These are phyloP conservation scores for Solanum chiquidenum DNA, from an alignment of 257 asterid genomes.

Conservation along the genomic window DNA sequence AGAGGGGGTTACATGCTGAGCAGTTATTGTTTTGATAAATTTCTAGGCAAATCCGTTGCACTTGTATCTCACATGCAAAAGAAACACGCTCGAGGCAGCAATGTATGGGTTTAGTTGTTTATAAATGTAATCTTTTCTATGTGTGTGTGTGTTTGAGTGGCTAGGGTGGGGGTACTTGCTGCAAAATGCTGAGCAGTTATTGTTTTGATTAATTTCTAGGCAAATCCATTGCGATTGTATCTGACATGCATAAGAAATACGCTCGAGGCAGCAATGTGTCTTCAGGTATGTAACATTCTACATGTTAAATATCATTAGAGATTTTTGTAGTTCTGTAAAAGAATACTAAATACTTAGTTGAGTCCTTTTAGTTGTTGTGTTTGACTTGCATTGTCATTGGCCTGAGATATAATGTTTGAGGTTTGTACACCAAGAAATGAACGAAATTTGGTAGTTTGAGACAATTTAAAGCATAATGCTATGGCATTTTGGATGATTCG, in stretches of 20 bases:
- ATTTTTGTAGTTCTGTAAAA: neutral
- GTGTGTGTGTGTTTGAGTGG: neutral
- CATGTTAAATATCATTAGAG: neutral
- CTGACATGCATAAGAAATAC: constrained; percentile 75
- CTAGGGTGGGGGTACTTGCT: neutral
- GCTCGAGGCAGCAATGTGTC: constrained; percentile 87
- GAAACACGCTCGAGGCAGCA: constrained; percentile 58
- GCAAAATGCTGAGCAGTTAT: neutral
- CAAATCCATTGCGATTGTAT: constrained; percentile 59
- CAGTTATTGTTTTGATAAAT: neutral
- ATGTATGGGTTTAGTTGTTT: neutral
- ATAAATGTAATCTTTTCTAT: neutral
- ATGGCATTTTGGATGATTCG: neutral
- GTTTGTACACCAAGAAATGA: neutral
- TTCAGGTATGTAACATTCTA: constrained; percentile 49
- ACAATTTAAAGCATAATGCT: neutral
- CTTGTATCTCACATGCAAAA: constrained; percentile 61
- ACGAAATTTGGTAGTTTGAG: neutral
- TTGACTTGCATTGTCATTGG: neutral
- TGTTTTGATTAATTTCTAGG: constrained; percentile 20
- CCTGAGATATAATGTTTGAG: neutral
- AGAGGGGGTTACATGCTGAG: neutral
- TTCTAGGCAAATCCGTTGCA: constrained; percentile 50
- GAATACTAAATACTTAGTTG: neutral
- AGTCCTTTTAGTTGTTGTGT: neutral